Evolutionary conservation across 2,329 filamentous ascomycete species (phyloP).

Genomic region (Xylariaceae sp.): DNA sequence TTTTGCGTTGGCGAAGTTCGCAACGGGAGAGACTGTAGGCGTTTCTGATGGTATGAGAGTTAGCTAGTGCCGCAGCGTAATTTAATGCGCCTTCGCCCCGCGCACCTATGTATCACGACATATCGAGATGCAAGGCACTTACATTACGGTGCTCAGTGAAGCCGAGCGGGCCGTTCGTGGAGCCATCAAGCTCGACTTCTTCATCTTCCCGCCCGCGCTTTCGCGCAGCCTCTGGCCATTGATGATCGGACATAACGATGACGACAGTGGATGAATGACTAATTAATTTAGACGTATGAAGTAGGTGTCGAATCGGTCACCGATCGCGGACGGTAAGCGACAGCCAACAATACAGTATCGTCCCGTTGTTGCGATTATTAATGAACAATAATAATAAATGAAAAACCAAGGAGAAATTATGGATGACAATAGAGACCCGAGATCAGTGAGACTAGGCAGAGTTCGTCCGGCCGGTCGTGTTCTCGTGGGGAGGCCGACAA

Average conservation of each 20-base stretch:
- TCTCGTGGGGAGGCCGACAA: slow-evolving; percentile 21
- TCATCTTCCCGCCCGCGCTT: slow-evolving; percentile 42
- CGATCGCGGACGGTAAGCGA: no score
- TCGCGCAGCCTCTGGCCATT: slow-evolving; percentile 28
- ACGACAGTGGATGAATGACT: no score
- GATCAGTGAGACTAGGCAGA: not conserved
- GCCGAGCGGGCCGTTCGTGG: slow-evolving; percentile 31
- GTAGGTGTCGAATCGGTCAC: no score
- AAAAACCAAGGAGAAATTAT: not conserved
- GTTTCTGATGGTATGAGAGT: slow-evolving; percentile 51
- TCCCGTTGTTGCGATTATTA: not conserved
- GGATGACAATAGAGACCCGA: slow-evolving; percentile 5
- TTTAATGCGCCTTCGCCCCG: no score
- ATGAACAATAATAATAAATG: slow-evolving; percentile 1
- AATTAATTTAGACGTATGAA: no score
- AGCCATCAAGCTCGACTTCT: slow-evolving; percentile 23
- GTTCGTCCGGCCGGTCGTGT: not conserved
- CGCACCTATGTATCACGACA: slow-evolving; percentile 3
- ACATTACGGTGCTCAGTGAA: slow-evolving; percentile 44
- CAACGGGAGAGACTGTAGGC: slow-evolving; percentile 58
- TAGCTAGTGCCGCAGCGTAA: no score
- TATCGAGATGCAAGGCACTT: slow-evolving; percentile 24
- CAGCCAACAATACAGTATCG: no score
- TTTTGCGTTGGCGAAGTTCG: slow-evolving; percentile 52
- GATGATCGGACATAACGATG: slow-evolving; percentile 20